A percentile compares a stretch with the other conserved stretches of the same genome.
These are phyloP conservation scores for Xylariales sp. DNA, from an alignment of 2,329 filamentous ascomycete genomes.

Conservation along the genomic window DNA sequence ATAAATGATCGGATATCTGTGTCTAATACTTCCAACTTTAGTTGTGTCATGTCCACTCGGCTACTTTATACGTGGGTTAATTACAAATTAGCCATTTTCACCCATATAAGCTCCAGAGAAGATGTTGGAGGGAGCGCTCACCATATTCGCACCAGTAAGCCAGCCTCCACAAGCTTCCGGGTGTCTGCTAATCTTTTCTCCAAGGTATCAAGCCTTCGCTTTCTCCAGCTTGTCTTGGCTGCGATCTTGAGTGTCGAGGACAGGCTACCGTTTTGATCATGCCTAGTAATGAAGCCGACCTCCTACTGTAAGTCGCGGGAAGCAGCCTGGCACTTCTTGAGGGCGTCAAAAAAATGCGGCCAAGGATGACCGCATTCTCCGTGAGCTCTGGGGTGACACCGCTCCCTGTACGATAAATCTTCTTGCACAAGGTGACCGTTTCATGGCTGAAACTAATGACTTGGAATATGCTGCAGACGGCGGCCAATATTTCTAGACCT, in stretches of 20 bases:
- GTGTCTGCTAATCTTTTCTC: slow-evolving; percentile 12
- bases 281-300: slow-evolving; percentile 5
- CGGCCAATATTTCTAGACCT: too few relatives aligned
- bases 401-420: too few relatives aligned
- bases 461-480: too few relatives aligned
- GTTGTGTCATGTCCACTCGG: too few relatives aligned
- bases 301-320: slow-evolving; percentile 9
- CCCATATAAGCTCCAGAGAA: background rate
- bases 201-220: slow-evolving; percentile 11
- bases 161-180: slow-evolving; percentile 4
- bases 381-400: too few relatives aligned
- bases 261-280: slow-evolving; percentile 7
- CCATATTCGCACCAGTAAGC: slow-evolving; percentile 1
- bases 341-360: too few relatives aligned
- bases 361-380: too few relatives aligned
- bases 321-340: too few relatives aligned
- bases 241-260: slow-evolving; percentile 6
- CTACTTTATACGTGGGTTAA: background rate
- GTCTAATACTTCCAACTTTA: too few relatives aligned
- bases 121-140: background rate
- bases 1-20: too few relatives aligned
- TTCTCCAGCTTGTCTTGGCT: slow-evolving; percentile 16
- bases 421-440: too few relatives aligned
- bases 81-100: background rate
- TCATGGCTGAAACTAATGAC: too few relatives aligned